Percentiles rank a stretch among this genome's conserved stretches.
Conservation (phyloP, 495 filamentous ascomycete genomes). For the Neurospora sp. region DNA sequence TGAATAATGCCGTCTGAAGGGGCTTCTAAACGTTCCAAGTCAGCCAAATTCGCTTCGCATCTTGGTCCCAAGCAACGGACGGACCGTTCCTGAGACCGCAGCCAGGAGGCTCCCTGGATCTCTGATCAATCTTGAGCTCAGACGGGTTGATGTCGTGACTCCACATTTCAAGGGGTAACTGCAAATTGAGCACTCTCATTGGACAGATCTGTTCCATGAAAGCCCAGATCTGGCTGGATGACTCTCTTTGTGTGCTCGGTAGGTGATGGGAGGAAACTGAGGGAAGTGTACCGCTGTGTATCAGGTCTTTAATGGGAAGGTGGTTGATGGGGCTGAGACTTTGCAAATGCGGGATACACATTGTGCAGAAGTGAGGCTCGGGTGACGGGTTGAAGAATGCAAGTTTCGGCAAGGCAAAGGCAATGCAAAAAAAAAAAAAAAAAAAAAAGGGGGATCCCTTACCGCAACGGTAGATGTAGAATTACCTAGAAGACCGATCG, state of each 20-base stretch:
- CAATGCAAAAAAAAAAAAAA: slow-evolving; percentile 2
- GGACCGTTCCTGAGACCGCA: neutral
- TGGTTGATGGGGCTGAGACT: neutral
- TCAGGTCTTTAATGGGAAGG: neutral
- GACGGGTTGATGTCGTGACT: neutral
- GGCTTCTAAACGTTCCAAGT: slow-evolving; percentile 15
- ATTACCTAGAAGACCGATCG: slow-evolving; percentile 28
- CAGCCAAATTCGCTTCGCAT: slow-evolving; percentile 9
- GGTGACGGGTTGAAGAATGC: neutral
- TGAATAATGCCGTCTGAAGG: slow-evolving; percentile 20
- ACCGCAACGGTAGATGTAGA: slow-evolving; percentile 50
- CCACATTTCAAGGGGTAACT: neutral
- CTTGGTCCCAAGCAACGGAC: neutral
- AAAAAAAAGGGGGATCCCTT: slow-evolving; percentile 53
- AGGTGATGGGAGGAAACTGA: neutral
- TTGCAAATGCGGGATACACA: neutral
- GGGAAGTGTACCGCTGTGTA: neutral
- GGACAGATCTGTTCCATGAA: neutral
- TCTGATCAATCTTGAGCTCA: neutral
- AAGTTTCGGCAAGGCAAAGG: neutral
- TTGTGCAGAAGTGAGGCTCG: neutral
- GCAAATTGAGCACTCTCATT: neutral
- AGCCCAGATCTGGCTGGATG: neutral
- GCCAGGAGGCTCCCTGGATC: neutral
- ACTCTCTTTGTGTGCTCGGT: neutral